Conservation (phyloP, 1,284 basidiomycete genomes). For the Tranzscheliella williamsii region DNA sequence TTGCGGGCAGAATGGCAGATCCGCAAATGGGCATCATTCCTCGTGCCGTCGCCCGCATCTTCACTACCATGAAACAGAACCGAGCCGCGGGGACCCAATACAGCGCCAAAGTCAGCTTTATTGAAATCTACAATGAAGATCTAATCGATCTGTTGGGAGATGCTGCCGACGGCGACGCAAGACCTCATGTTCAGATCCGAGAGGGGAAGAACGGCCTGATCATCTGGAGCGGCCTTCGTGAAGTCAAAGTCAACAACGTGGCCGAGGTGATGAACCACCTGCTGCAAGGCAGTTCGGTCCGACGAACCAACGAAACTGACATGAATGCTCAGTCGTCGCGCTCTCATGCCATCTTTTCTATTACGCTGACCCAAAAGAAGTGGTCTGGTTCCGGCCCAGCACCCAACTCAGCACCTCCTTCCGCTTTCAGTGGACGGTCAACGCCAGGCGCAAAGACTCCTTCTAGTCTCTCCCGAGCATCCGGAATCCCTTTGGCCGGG, state of each 20-base stretch:
- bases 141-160: constrained; percentile 61
- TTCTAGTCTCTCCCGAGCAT: constrained; percentile 26
- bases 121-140: constrained; percentile 94
- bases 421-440: constrained; percentile 12
- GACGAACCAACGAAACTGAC: constrained; percentile 93
- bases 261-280: constrained; percentile 88
- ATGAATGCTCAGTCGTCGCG: constrained; percentile 98
- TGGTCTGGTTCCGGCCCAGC: constrained; percentile 42
- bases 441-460: constrained; percentile 13
- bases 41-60: constrained; percentile 88
- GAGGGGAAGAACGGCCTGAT: constrained; percentile 96
- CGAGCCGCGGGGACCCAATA: constrained; percentile 64
- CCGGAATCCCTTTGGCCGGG: constrained; percentile 28
- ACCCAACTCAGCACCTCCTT: constrained; percentile 24
- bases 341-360: constrained; percentile 96
- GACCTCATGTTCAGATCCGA: constrained; percentile 86
- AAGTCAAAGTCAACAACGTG: constrained; percentile 80
- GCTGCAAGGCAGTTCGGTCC: constrained; percentile 78
- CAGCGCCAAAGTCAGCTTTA: constrained; percentile 61
- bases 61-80: constrained; percentile 68
- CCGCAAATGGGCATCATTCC: constrained; percentile 79
- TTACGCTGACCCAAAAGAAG: constrained; percentile 74
- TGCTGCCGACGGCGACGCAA: constrained; percentile 57
- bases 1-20: constrained; percentile 41
- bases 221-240: constrained; percentile 92